Base-by-base conservation (phyloP, 306 rosid genomes). In the Pyrus pyrifolia region DNA sequence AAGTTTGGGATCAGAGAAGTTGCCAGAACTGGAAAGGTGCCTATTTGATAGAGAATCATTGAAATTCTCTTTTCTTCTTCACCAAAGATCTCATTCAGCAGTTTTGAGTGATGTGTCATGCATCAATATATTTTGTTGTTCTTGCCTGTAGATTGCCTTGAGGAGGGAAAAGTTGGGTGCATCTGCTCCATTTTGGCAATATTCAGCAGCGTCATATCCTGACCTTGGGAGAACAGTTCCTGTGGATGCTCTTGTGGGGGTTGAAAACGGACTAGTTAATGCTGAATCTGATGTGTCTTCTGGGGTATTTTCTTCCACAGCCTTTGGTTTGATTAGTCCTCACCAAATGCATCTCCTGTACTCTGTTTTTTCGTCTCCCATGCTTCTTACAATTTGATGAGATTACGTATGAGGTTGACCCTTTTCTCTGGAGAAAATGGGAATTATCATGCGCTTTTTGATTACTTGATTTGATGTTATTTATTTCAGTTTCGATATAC, bases 1-100 rank as follows among this genome's bases (percentile, higher is more conserved):
- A 92, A 88, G 83, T 92, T 87, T 78, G 97, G 97, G 71, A 87
- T 92, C 78, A 87, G 84, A 87, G 97, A 92, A 86, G 76, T 92
- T 80, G 93, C 97, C 74, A 85, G 96, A 85, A 92, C 97, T 8
- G 96, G 97, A 83, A 92, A 92, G 97, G 97, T 92, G 75, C 25
- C 62, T 31, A 52, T 31, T 46, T 44, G 13, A 40, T 57, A 17
- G 6, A 59, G 67, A 49, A 74, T 75, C 78, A 71, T 22, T 68
- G 72, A 74, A 59, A 64, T 8, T 73, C 66, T 58, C 62, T 58
- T 58, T 62, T 73, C 46, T 77, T 79, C 70, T 65, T 42, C 46
- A 57, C 78, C 33, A 71, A 44, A 38, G 55, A 49, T 57, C 40
- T 55, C 23, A 33, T 64, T 40, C 61, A 52, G 58, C 71, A 55